Conservation (phyloP, 2,329 filamentous ascomycete species). For the Dactylellina sp. region DNA sequence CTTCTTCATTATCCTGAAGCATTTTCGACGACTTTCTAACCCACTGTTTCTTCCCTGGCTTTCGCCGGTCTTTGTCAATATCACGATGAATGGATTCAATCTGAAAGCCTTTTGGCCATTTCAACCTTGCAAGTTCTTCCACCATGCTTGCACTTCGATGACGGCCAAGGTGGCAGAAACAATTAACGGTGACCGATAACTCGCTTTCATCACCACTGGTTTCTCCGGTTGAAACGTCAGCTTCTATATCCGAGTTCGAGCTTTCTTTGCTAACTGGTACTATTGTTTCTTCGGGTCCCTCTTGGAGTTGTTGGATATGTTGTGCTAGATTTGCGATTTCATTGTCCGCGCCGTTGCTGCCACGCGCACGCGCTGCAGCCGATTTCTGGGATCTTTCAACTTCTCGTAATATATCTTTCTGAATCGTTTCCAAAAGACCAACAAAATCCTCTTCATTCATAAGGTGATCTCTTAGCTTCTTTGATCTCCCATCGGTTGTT, state of each 20-base stretch:
- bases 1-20: conserved; percentile 23
- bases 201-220: neutral
- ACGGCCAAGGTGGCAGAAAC: conserved; percentile 49
- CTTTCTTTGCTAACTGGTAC: neutral
- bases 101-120: conserved; percentile 37
- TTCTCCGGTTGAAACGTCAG: neutral
- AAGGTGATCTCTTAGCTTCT: conserved; percentile 50
- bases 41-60: conserved; percentile 21
- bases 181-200: conserved; percentile 38
- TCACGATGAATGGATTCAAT: conserved; percentile 45
- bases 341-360: conserved; percentile 6
- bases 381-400: conserved; percentile 33
- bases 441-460: conserved; percentile 35
- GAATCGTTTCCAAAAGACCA: conserved; percentile 41
- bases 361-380: conserved; percentile 14
- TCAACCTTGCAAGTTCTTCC: conserved; percentile 42
- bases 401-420: conserved; percentile 38
- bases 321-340: conserved; percentile 29
- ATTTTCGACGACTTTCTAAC: conserved; percentile 30
- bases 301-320: conserved; percentile 36
- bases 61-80: conserved; percentile 42
- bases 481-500: conserved; percentile 47
- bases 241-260: neutral
- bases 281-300: conserved; percentile 7
- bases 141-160: conserved; percentile 52